Conservation (phyloP, 306 rosid species). For the Herpetospermum pedunculosum region DNA sequence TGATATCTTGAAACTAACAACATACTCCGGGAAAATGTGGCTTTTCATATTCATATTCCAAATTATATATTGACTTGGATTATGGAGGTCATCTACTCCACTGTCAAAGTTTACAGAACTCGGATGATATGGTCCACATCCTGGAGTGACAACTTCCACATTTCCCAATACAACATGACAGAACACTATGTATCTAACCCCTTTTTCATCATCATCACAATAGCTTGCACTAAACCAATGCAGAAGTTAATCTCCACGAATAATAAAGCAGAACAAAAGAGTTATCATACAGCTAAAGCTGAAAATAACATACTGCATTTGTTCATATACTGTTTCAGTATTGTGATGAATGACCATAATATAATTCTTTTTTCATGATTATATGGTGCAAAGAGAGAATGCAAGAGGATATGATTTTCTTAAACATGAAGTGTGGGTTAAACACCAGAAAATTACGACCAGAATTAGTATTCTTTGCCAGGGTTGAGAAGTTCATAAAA, state of each 20-base stretch:
- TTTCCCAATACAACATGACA: conserved; percentile 24
- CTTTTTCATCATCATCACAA: conserved; percentile 23
- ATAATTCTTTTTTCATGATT: background rate
- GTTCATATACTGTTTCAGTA: background rate
- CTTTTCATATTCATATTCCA: conserved; percentile 18
- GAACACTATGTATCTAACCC: conserved; percentile 17
- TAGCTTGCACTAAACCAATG: conserved; percentile 16
- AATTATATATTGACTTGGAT: conserved; percentile 19
- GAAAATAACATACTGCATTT: background rate
- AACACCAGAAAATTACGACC: background rate
- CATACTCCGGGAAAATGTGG: conserved; percentile 23
- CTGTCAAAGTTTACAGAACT: conserved; percentile 19
- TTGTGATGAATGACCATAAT: background rate
- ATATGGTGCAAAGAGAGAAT: background rate
- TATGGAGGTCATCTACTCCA: conserved; percentile 25
- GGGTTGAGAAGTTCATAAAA: background rate
- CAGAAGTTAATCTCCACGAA: background rate
- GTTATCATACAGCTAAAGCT: background rate
- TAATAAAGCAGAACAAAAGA: background rate
- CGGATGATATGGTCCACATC: conserved; percentile 19
- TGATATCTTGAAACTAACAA: conserved; percentile 19
- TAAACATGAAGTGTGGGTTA: background rate
- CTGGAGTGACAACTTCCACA: conserved; percentile 17
- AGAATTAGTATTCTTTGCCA: background rate
- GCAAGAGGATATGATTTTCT: background rate